Evolutionary conservation across 2,329 filamentous ascomycete species (phyloP), one percentile per base, ranked within the genome.

Genomic region (Domatiomyces catenatus): DNA sequence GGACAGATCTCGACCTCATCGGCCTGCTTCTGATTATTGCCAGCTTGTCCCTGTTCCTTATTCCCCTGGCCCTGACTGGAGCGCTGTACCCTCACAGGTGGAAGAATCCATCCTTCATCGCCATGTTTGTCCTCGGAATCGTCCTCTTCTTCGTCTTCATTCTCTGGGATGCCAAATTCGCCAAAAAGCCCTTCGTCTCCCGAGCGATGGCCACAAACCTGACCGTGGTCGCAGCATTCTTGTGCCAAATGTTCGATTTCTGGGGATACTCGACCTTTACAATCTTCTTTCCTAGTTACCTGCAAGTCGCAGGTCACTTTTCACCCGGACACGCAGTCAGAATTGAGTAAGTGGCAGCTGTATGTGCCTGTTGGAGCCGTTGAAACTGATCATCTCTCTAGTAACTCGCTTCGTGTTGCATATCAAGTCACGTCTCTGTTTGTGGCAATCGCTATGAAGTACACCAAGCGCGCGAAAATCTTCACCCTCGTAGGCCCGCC

Each of bases 41-140:
- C 4, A 69, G 72, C 4, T 70, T 74, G 48, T 68, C 69, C 28
- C 65, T 77, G 48, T 67, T 79, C 20, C 66, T 77, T 17, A 67
- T 75, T n/a, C 74, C 76, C 0, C 75, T 80, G 32, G 80, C 76
- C 0, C 64, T 79, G 22, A 75, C 76, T 1, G 71, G 73, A 2
- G 22, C 22, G 22, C 22, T 24, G 3, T 66, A 66, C 1, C 58
- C 61, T 1, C 62, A 67, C 1, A 67, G 73, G 48, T 79, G 76
- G 76, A 60, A 63, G 8, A 69, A 68, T 2, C 70, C 70, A 6
- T 68, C 70, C 36, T 67, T 79, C 3, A 66, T 78, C 15, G 64
- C 68, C 0, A 73, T 76, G 0, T 60, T 80, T 0, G 63, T 71
- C 0, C 57, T 76, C 5, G 77, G 77, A 0, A 42, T 77, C 18